Base-by-base conservation (phyloP, 1,284 basidiomycete genomes). In the Cerrena zonata region DNA sequence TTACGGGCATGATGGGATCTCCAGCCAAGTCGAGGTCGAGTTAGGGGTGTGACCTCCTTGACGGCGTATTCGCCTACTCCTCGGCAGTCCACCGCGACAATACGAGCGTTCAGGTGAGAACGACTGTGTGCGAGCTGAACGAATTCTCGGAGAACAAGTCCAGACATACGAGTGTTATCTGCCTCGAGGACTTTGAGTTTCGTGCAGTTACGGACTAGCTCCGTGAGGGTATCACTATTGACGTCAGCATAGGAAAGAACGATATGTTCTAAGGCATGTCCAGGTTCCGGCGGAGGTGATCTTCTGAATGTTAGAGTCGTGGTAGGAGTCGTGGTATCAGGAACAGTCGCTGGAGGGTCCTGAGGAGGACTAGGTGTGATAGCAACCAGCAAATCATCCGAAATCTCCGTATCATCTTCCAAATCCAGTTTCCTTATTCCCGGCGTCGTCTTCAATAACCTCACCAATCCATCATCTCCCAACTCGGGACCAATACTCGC, bases 41-140 rank as follows among this genome's bases (percentile, higher is more conserved):
- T 86, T 45, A 68, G 60, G 2, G 56, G 59, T 43, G 72, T 58
- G 40, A 88, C 64, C 21, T 87, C 82, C 65, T 78, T 80, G 53
- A 90, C 75, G 2, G 78, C 63, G 45, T 68, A 67, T 61, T 88
- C 82, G 13, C 78, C 74, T 25, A 93, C 75, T 12, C 74, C 73
- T 39, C 86, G 79, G 67, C 91, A 93, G 67, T 94, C 91, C 44
- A 90, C 77, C 11, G 82, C 80, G 39, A 82, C 80, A 56, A 91
- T 65, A 59, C 70, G 73, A 4, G 86, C 77, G 55, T 82, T 69
- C 7, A 49, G 36, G 12, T 72, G 62, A n/a, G 72, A 63, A n/a
- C 80, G 77, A 56, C 76, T 67, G 44, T 76, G 73, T 39, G 69
- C 66, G 48, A 75, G 69, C 34, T 73, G 71, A 36, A 91, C 76